Percentiles rank a stretch among this genome's conserved stretches.
Evolutionary conservation across 139 green algal genomes (phyloP).

Genomic region (Closterium sp.): DNA sequence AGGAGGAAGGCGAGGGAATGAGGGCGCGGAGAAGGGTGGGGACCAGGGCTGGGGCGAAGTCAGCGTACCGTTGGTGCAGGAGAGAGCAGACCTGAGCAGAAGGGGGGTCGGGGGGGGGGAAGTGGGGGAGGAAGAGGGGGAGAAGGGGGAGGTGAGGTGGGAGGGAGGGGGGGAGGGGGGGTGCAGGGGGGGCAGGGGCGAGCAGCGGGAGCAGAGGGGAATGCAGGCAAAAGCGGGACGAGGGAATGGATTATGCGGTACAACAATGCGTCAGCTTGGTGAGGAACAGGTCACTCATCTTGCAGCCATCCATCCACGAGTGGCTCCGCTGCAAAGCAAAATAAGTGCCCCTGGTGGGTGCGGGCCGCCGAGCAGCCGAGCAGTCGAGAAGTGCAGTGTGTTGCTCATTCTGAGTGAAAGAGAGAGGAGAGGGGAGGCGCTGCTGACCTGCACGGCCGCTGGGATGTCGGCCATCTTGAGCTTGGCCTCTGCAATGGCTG

Average conservation of each 20-base stretch:
- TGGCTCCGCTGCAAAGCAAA: too few relatives aligned
- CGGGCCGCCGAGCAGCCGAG: too few relatives aligned
- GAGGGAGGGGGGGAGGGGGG: neutral
- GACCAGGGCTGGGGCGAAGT: conserved; percentile 65
- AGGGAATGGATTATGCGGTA: too few relatives aligned
- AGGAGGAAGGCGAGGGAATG: neutral
- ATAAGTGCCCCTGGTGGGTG: too few relatives aligned
- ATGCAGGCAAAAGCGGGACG: too few relatives aligned
- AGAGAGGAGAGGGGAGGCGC: too few relatives aligned
- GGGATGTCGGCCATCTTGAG: conserved; percentile 75
- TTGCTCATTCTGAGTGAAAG: too few relatives aligned
- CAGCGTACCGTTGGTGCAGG: conserved; percentile 82
- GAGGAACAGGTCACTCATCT: too few relatives aligned
- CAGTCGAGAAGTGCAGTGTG: too few relatives aligned
- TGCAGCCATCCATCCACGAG: too few relatives aligned
- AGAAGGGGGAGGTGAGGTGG: neutral
- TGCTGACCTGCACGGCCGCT: conserved; percentile 72
- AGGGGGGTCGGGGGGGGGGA: neutral
- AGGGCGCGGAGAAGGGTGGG: conserved; percentile 54
- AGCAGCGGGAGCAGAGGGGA: neutral
- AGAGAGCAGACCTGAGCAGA: conserved; percentile 64
- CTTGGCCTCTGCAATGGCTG: conserved; percentile 78
- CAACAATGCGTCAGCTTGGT: too few relatives aligned
- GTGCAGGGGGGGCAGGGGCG: neutral
- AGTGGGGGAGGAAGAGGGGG: conserved; percentile 12